Percentiles rank a stretch among this genome's conserved stretches.
phyloP scores from a whole-genome alignment of 108 stramenopile species.

The Aurantiochytrium sp. region DNA sequence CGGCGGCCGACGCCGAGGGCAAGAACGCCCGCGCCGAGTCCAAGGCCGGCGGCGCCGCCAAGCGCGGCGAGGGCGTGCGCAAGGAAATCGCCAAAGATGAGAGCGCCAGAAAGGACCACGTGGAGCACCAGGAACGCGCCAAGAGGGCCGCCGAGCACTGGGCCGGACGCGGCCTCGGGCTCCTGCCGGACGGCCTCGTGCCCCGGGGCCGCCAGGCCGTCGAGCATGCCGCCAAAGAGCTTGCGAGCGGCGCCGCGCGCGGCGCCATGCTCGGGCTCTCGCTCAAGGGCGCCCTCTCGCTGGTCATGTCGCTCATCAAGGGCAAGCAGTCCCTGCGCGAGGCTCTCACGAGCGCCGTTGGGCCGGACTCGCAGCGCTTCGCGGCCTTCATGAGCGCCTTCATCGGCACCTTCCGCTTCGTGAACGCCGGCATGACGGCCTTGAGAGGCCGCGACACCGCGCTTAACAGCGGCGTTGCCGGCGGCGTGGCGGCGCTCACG shows the following conservation, averaged over 20 bases:
- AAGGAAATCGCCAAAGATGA: no score
- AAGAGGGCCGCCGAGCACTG: background rate
- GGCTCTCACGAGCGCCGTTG: background rate
- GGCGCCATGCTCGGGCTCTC: background rate
- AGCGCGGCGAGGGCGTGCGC: no score
- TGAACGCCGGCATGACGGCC: background rate
- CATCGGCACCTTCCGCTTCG: background rate
- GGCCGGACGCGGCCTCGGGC: background rate
- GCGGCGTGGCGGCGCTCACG: background rate
- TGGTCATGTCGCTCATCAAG: background rate
- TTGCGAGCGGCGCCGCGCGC: background rate
- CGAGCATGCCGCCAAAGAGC: background rate
- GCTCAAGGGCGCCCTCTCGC: background rate
- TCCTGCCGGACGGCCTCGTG: background rate
- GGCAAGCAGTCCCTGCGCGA: background rate
- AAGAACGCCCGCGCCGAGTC: background rate
- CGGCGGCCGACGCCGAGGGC: background rate
- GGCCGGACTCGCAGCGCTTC: background rate
- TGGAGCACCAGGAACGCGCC: background rate
- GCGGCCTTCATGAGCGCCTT: constrained; percentile 5
- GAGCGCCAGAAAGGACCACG: background rate
- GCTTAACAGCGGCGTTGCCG: background rate
- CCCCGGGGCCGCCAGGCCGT: background rate
- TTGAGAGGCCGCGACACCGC: background rate
- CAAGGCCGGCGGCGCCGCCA: background rate